Percentiles rank a stretch among this genome's conserved stretches.
phyloP scores from a whole-genome alignment of 192 early-diverging fungal genomes.

The Backusella tarrabulga region DNA sequence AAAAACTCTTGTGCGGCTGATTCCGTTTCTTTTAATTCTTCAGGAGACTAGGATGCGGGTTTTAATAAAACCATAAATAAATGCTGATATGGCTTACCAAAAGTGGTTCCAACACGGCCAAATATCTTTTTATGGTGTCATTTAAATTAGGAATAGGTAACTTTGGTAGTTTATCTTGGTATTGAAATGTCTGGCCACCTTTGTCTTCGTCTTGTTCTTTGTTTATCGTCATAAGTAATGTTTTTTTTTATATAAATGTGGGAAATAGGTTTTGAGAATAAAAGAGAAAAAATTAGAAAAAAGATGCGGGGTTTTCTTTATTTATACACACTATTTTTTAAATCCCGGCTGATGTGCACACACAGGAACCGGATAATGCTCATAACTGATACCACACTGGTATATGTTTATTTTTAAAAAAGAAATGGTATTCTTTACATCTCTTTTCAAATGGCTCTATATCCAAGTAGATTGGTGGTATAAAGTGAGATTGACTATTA shows the following conservation, averaged over 20 bases:
- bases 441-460: no score
- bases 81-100: neutral
- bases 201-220: neutral
- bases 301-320: neutral
- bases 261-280: neutral
- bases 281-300: neutral
- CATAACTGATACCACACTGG: no score
- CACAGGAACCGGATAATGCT: no score
- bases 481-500: no score
- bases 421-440: no score
- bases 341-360: neutral
- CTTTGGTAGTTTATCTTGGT: slow-evolving; percentile 55
- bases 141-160: slow-evolving; percentile 56
- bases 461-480: no score
- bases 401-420: no score
- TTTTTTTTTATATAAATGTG: neutral
- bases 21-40: slow-evolving; percentile 39
- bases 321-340: neutral
- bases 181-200: slow-evolving; percentile 48
- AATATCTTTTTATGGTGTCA: slow-evolving; percentile 44
- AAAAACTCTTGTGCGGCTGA: slow-evolving; percentile 35
- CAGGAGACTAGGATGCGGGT: slow-evolving; percentile 41
- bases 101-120: slow-evolving; percentile 34
- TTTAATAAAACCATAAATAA: neutral
- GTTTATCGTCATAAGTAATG: neutral